phyloP scores from a whole-genome alignment of 345 rosid species.

The Bruguiera gymnorhiza region DNA sequence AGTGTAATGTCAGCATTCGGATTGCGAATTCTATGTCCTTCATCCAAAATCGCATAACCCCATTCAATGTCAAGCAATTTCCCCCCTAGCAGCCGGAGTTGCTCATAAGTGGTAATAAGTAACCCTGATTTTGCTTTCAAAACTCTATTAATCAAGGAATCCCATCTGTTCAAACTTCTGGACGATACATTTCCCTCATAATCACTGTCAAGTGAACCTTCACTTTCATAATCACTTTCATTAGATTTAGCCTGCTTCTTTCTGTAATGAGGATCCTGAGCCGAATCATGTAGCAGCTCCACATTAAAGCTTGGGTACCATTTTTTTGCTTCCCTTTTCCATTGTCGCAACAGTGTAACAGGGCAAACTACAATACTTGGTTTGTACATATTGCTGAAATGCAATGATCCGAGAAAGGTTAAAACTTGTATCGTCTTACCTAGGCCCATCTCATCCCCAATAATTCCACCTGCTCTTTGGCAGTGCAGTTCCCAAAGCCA shows the following conservation, averaged over 20 bases:
- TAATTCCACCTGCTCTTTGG: slow-evolving; percentile 97
- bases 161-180: slow-evolving; percentile 71
- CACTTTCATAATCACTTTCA: slow-evolving; percentile 74
- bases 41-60: slow-evolving; percentile 95
- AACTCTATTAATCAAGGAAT: slow-evolving; percentile 73
- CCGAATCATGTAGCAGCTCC: slow-evolving; percentile 91
- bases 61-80: slow-evolving; percentile 82
- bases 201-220: slow-evolving; percentile 62
- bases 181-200: slow-evolving; percentile 38
- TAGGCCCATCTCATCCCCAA: slow-evolving; percentile 99
- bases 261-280: slow-evolving; percentile 47
- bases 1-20: slow-evolving; percentile 91
- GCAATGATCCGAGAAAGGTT: slow-evolving; percentile 91
- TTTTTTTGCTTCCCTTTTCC: slow-evolving; percentile 91
- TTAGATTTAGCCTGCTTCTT: slow-evolving; percentile 45
- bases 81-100: slow-evolving; percentile 78
- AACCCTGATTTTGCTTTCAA: slow-evolving; percentile 72
- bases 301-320: slow-evolving; percentile 80
- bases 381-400: slow-evolving; percentile 83
- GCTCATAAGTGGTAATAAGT: slow-evolving; percentile 92
- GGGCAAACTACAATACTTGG: slow-evolving; percentile 96
- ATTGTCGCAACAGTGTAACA: slow-evolving; percentile 84
- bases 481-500: slow-evolving; percentile 99
- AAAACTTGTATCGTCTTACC: slow-evolving; percentile 95
- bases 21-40: slow-evolving; percentile 96